Evolutionary conservation across 2,329 filamentous ascomycete species (phyloP), one percentile per base, ranked within the genome.

Genomic region (Paecilomyces sp.): DNA sequence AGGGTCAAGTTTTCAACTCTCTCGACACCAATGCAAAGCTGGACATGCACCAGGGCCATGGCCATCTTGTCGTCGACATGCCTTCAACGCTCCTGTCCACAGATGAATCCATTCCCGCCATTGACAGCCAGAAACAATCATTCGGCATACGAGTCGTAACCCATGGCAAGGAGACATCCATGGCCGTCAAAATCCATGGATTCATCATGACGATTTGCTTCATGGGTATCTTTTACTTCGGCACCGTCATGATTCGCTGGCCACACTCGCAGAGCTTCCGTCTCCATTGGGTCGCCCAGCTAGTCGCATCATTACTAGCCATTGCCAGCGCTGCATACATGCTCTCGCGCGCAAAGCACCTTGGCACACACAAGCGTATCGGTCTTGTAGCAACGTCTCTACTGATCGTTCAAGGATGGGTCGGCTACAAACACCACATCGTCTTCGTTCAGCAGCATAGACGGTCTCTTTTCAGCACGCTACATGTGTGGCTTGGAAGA

Each of bases 31-130:
- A 72, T 8, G 80, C 80, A 0, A 71, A 73, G 12, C 72, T 86
- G 57, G 79, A 80, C 66, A 78, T 79, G 34, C 85, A 87, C 68
- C 68, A 72, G 33, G 76, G 76, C 55, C 83, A 81, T 63, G 85
- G 85, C 55, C 41, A 47, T 33, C 18, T 61, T 22, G 55, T 55
- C 18, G 61, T 58, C 2, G 52, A 63, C 22, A 59, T 61, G 30
- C 54, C 41, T 22, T 54, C 36, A 47, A 54, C 57, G 12, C 52
- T 55, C 24, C 22, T 58, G 3, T 13, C 41, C 18, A 33, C 34
- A 22, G 55, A 52, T 6, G 52, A 56, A 7, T 50, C 41, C 13
- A 53, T 53, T 22, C 60, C 61, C 22, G 50, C 33, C 9, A 59
- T 63, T 12, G 56, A 63, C 56, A 15, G 33, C n/a, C 13, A 57